phyloP scores from a whole-genome alignment of 2,329 filamentous ascomycete genomes.

The Teratosphaeria epicoccoides region DNA sequence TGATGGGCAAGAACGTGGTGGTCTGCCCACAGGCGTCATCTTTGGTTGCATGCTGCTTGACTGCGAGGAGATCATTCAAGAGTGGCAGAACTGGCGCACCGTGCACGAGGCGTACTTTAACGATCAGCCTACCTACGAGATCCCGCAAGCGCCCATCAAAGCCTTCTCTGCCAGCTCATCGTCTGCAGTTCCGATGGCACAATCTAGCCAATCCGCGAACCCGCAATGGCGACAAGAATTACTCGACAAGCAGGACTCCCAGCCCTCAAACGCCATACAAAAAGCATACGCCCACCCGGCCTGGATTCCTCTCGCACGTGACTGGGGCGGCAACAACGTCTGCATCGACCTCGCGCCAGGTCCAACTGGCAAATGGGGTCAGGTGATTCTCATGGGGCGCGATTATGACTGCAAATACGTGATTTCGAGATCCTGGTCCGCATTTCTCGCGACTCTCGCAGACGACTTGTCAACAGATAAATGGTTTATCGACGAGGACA shows the following conservation, averaged over 20 bases:
- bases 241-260: constrained; percentile 71
- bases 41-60: constrained; percentile 93
- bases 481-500: constrained; percentile 87
- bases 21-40: constrained; percentile 79
- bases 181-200: constrained; percentile 39
- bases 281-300: constrained; percentile 86
- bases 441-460: constrained; percentile 74
- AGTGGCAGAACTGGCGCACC: constrained; percentile 92
- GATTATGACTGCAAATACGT: constrained; percentile 99
- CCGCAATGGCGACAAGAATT: constrained; percentile 73
- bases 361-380: constrained; percentile 83
- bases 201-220: constrained; percentile 31
- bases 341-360: constrained; percentile 88
- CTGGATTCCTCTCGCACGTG: constrained; percentile 92
- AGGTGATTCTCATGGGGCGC: constrained; percentile 90
- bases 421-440: constrained; percentile 80
- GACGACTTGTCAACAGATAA: constrained; percentile 87
- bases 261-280: constrained; percentile 76
- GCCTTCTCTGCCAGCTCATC: constrained; percentile 55
- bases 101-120: constrained; percentile 84
- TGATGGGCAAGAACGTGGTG: constrained; percentile 94
- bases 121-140: constrained; percentile 40
- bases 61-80: constrained; percentile 94
- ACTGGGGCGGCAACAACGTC: constrained; percentile 98
- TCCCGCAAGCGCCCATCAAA: constrained; percentile 59